Base-by-base conservation (phyloP, 192 early-diverging fungal species). In the Mortierella hygrophila region DNA sequence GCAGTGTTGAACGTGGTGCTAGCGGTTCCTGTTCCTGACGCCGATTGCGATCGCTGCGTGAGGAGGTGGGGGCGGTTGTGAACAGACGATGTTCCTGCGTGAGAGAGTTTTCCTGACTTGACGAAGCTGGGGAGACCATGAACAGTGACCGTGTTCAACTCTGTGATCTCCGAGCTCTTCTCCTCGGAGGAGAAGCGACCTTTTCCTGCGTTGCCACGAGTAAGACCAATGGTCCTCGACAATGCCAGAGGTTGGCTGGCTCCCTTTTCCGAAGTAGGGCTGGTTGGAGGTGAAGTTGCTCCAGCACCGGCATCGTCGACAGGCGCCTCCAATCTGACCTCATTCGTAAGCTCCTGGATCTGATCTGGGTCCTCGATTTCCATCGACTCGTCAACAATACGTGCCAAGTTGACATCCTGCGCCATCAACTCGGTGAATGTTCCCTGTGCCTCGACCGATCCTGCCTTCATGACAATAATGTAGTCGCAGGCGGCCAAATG, bases 331-430 rank as follows among this genome's bases (percentile, higher is more conserved):
- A 90, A 41, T 16, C 82, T 81, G 70, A 90, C 77, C 47, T 89
- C 88, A 49, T 81, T 89, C 49, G 82, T 82, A 2, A 90, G 68
- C 74, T 90, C 89, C 38, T 89, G 83, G 40, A 90, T 84, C 57
- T 87, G 88, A 76, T 88, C 87, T 3, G 89, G 89, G 57, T 90
- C 89, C 68, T 94, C 94, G 26, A 93, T 93, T 47, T 91, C 89
- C 83, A 93, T 89, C 35, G 89, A 90, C 71, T 93, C 93, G 46
- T 86, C 92, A 41, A 95, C 91, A 82, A 92, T 93, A 38, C 91
- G 88, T 3, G 93, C 93, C 72, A 94, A 92, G 57, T 92, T 92
- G 29, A 93, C 93, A 68, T 95, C 91, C 38, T 91, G 88, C 1
- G 87, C 89, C 72, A 93, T 94, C 11, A 96, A 85, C 26, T 95